phyloP scores from a whole-genome alignment of 768 basidiomycete species.

The Pleurotus giganteus region DNA sequence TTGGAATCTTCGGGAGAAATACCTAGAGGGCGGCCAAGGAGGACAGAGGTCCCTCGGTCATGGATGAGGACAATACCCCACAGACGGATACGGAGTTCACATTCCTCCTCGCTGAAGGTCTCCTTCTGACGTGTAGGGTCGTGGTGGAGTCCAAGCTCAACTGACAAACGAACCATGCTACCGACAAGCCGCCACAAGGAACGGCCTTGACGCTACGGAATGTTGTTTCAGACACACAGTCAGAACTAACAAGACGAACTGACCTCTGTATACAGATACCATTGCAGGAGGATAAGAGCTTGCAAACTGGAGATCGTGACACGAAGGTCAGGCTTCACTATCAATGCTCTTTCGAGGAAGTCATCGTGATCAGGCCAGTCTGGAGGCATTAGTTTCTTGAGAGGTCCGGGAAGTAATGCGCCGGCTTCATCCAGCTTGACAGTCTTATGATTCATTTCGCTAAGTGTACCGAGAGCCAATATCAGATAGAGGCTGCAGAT shows the following conservation, averaged over 20 bases:
- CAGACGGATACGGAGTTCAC: slow-evolving; percentile 73
- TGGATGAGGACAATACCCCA: slow-evolving; percentile 87
- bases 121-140: slow-evolving; percentile 69
- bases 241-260: slow-evolving; percentile 16
- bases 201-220: slow-evolving; percentile 76
- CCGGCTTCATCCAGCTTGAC: slow-evolving; percentile 40
- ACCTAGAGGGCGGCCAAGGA: slow-evolving; percentile 81
- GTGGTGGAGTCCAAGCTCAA: slow-evolving; percentile 85
- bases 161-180: slow-evolving; percentile 75
- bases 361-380: slow-evolving; percentile 83
- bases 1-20: slow-evolving; percentile 83
- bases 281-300: slow-evolving; percentile 80
- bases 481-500: slow-evolving; percentile 77
- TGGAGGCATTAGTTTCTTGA: slow-evolving; percentile 59
- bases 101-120: slow-evolving; percentile 73
- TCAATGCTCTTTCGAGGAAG: slow-evolving; percentile 77
- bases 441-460: slow-evolving; percentile 75
- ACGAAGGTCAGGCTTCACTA: slow-evolving; percentile 77
- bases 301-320: slow-evolving; percentile 83
- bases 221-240: slow-evolving; percentile 5
- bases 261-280: slow-evolving; percentile 90
- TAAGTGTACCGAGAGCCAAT: slow-evolving; percentile 77
- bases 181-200: slow-evolving; percentile 88
- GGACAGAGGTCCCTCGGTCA: slow-evolving; percentile 85
- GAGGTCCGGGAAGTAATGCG: neutral